These are phyloP conservation scores for Luvunga scandens DNA, from an alignment of 345 rosid species.

Conservation along the genomic window DNA sequence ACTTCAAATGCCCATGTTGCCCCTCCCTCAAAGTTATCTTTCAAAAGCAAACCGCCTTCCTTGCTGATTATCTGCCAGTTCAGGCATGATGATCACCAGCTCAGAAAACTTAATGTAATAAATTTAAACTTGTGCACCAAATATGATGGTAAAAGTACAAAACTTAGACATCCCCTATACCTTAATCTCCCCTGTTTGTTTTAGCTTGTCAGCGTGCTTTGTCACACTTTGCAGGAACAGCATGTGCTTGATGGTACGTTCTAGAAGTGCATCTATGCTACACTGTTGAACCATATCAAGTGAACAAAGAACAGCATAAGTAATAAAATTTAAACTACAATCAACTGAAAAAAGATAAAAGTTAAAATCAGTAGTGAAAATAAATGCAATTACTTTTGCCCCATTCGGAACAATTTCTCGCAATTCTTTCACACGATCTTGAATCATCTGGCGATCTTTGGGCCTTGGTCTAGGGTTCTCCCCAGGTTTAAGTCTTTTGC, in stretches of 20 bases:
- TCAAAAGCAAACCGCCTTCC: slow-evolving; percentile 48
- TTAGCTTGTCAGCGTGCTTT: slow-evolving; percentile 88
- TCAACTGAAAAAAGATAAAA: neutral
- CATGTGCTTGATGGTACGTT: slow-evolving; percentile 97
- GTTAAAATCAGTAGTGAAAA: neutral
- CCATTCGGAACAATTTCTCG: slow-evolving; percentile 96
- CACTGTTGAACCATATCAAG: slow-evolving; percentile 60
- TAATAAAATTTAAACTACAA: neutral
- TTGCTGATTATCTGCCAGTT: slow-evolving; percentile 53
- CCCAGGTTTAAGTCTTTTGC: slow-evolving; percentile 88
- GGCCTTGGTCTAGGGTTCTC: slow-evolving; percentile 97
- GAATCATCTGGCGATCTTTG: slow-evolving; percentile 98
- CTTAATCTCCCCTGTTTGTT: slow-evolving; percentile 81
- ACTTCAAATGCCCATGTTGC: slow-evolving; percentile 99
- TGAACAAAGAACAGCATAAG: slow-evolving; percentile 12
- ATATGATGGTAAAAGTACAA: neutral
- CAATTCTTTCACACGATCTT: slow-evolving; percentile 97
- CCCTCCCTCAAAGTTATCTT: slow-evolving; percentile 78
- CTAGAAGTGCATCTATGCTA: slow-evolving; percentile 95
- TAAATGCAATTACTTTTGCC: slow-evolving; percentile 62
- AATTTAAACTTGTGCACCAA: neutral
- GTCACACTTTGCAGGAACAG: slow-evolving; percentile 96
- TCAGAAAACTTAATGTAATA: slow-evolving; percentile 2
- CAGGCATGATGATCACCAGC: slow-evolving; percentile 1
- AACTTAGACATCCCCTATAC: slow-evolving; percentile 28